Conservation (phyloP, 768 basidiomycete species). For the Serendipita vermifera region DNA sequence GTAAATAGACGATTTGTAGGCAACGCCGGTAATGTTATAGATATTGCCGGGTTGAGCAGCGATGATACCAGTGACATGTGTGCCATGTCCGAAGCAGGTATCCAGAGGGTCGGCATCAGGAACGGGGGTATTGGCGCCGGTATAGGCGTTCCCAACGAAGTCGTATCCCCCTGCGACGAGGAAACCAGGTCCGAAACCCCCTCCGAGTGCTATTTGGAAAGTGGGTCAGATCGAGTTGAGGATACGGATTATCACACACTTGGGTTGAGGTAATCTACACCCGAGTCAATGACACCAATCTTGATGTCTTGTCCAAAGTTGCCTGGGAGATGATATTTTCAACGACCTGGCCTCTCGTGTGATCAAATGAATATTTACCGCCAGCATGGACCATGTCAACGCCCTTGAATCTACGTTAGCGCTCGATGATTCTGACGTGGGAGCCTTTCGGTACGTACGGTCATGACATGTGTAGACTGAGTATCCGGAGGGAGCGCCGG, state of each 20-base stretch:
- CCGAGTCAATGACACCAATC: slow-evolving; percentile 20
- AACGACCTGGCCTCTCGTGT: neutral
- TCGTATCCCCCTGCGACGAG: slow-evolving; percentile 14
- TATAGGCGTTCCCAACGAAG: slow-evolving; percentile 13
- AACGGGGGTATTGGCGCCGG: neutral
- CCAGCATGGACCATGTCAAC: slow-evolving; percentile 27
- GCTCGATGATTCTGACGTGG: neutral
- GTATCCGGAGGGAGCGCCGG: neutral
- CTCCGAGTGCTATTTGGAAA: slow-evolving; percentile 11
- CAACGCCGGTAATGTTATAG: slow-evolving; percentile 28
- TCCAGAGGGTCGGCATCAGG: slow-evolving; percentile 7
- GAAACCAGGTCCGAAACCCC: slow-evolving; percentile 14
- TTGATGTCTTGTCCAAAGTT: slow-evolving; percentile 27
- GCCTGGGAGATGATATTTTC: slow-evolving; percentile 10
- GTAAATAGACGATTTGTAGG: slow-evolving; percentile 24
- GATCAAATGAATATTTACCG: neutral
- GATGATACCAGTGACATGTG: slow-evolving; percentile 19
- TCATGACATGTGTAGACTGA: slow-evolving; percentile 10
- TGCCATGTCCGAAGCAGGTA: slow-evolving; percentile 8
- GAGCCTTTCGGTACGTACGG: neutral
- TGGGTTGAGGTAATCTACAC: slow-evolving; percentile 10
- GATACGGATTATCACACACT: neutral
- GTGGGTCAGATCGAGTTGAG: no score
- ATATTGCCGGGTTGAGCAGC: slow-evolving; percentile 23
- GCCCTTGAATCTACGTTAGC: slow-evolving; percentile 12